Evolutionary conservation across 805 yeast species (phyloP), one percentile per base, ranked within the genome.

Genomic region (Myxozyma mucilagina): DNA sequence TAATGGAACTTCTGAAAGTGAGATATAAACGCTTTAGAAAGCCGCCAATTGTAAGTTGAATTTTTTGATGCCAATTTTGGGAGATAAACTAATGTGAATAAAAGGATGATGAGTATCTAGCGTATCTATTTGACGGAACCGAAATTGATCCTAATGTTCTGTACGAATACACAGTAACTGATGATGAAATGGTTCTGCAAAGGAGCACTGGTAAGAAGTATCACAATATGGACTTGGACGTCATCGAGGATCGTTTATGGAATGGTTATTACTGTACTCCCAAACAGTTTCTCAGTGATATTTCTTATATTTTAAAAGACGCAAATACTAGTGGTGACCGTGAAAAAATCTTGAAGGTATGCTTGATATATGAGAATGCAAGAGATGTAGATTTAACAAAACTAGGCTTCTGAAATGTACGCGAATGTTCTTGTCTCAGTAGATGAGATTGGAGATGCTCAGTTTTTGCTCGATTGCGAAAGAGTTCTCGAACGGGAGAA

Each of bases 361-460:
- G 57, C 32, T 7, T 8, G 16, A 18, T 44, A 18, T 35, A 31
- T 41, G 18, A 13, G 9, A 20, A 11, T 6, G 18, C 42, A n/a
- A 11, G 13, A n/a, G n/a, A 34, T 20, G 20, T 18, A 18, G 16
- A 20, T 8, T 9, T 13, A 16, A 13, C 18, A 34, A 7, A 79
- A 82, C 44, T 82, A 82, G 67, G 97, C 98, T 0, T 88, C 93
- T 58, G 99, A 94, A 73, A 92, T 94, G 98, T 83, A 83, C 71
- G 96, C 97, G 11, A 92, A 94, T 75, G 96, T 97, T 0, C 97
- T 91, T 73, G 96, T 94, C 71, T 96, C 96, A 5, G 82, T 94
- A 56, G 99, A 94, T 68, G 99, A 94, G 65, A 84, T 92, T 67
- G 73, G 68, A 35, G 82, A 79, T 53, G 87, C 93, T 1, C 88